Evolutionary conservation across 352 stramenopile genomes (phyloP), one percentile per base, ranked within the genome.

Genomic region (Bremia lactucae): DNA sequence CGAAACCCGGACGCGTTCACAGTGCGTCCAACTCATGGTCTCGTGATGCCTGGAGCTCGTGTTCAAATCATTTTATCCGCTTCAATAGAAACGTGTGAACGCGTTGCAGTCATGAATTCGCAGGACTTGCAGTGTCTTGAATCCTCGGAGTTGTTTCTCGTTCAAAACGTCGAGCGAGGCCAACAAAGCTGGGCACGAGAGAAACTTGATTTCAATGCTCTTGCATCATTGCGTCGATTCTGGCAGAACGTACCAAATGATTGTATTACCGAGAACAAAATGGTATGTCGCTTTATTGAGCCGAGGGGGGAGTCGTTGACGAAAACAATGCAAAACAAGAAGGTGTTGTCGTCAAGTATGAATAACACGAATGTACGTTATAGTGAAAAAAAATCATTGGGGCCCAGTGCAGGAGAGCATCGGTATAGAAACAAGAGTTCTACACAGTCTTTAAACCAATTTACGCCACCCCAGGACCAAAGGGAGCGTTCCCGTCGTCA

Each of bases 1-100:
- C 83, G 72, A 50, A 76, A 83, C 52, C 66, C 72, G 36, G 58
- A 85, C 22, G 78, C 78, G 34, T 90, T 90, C 49, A 70, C 65
- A 15, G 78, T 90, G 31, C 74, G 68, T 37, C 78, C 78, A 6
- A 68, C 77, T 23, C 67, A 87, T 24, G 73, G 72, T 19, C 24
- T 85, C 7, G 36, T 89, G 25, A 24, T 41, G n/a, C 65, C 72
- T 13, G 68, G 57, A 14, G 42, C 40, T 2, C 63, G 62, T 18
- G 31, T 46, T 21, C 43, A 65, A 41, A 45, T 89, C 10, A 35
- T 49, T 1, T 43, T 89, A 9, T 67, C 65, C 6, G 51, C 82
- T 14, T 55, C 72, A 10, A 19, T 49, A 2, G 40, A 35, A 18
- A 60, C 58, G 2, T 65, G 50, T 21, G 49, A 53, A 10, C 51